Evolutionary conservation across 257 asterid species (phyloP), one percentile per base, ranked within the genome.

Genomic region (Cordia subcordata): DNA sequence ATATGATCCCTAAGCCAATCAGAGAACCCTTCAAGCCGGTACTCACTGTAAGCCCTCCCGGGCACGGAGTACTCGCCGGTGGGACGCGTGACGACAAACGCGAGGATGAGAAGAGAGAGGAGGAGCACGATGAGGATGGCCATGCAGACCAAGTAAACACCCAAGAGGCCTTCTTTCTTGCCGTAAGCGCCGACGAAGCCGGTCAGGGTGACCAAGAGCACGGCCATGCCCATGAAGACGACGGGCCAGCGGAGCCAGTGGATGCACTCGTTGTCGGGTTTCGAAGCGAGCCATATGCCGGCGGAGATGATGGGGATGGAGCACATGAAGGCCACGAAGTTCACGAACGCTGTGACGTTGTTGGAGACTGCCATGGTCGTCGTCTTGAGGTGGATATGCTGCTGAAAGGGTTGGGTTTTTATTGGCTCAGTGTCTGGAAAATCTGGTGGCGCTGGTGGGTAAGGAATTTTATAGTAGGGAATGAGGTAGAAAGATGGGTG

Each of bases 231-330:
- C 64, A 86, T 39, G 84, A 81, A 80, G 57, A 88, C 73, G 47
- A 92, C 81, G 0, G 97, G 97, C 99, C 97, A 92, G 0, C 99
- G 95, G 79, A 92, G 82, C 96, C 95, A 88, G 63, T 65, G 94
- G 81, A 92, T 78, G 87, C 99, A 92, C 75, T 88, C 95, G 95
- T 84, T 92, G 83, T 84, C 96, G 5, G 90, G 83, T 71, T 88
- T 82, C 0, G 96, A 77, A 23, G 99, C 96, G 0, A 92, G 79
- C 96, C 96, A 92, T 23, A 80, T 84, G 10, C 96, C 99, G 65
- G 96, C 72, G 60, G 91, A 72, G 62, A 86, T 86, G 68, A 92
- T 81, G 22, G 99, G 99, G 73, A 92, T 74, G 0, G 99, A 92
- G 61, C 95, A 92, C 94, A 92, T 82, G 20, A 92, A 53, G 0